Base-by-base conservation (phyloP, 352 stramenopile genomes). In the Globisporangium iwayamae region DNA sequence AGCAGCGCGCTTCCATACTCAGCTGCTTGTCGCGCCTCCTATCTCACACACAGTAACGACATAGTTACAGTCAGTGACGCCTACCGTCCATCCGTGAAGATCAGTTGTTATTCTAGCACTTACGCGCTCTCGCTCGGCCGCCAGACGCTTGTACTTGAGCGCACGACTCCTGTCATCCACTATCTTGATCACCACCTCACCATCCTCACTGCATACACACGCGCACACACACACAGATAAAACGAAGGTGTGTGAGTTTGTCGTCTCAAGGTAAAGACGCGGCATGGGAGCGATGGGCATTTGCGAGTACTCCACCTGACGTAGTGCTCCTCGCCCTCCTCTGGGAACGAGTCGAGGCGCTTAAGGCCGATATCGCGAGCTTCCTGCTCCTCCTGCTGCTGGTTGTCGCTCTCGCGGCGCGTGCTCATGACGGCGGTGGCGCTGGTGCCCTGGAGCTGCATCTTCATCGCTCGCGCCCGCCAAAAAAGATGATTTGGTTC, bases 1-100 rank as follows among this genome's bases (percentile, higher is more conserved):
- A 96, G 62, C 38, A 96, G 74, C 34, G 75, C 79, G 13, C 93
- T 67, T 28, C 87, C 87, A 65, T 94, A 94, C 66, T 91, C 82
- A 6, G 82, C 87, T 18, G 87, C 87, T 46, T 94, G 82, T 0
- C 75, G 74, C 36, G 89, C 64, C 43, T 96, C 87, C 87, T 96
- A 41, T 34, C 13, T 30, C 32, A 30, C 13, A n/a, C 56, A 39
- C 63, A 58, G 11, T 3, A 47, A 47, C 41, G 14, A 47, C 38
- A 47, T 18, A 36, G 14, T n/a, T 45, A 46, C 34, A 67, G n/a
- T 9, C 5, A 56, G 6, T 38, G 7, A 51, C 11, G 41, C 9
- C 73, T 47, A 45, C 0, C 9, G 7, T 48, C 39, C 66, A 13
- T 28, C 51, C 52, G 38, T 50, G 25, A 28, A 28, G 25, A 30